phyloP scores from a whole-genome alignment of 1,139 yeast genomes.

The Diutina sp. region DNA sequence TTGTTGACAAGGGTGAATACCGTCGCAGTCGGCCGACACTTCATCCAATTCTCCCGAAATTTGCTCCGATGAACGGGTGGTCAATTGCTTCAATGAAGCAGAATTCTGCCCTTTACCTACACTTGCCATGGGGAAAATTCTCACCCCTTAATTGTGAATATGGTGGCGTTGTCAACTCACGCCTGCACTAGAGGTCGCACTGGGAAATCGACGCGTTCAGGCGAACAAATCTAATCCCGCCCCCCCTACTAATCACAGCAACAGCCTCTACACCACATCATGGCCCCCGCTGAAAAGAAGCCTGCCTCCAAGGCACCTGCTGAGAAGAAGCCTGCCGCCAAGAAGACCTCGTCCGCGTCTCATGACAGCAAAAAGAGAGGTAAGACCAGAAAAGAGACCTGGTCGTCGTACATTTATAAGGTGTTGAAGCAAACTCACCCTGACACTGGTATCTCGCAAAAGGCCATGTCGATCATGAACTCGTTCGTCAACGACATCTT shows the following conservation, averaged over 20 bases:
- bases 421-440: slow-evolving; percentile 98
- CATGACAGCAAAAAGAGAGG: slow-evolving; percentile 73
- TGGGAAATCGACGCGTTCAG: neutral
- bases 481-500: slow-evolving; percentile 94
- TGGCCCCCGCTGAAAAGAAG: slow-evolving; percentile 98
- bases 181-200: neutral
- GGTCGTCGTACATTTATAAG: slow-evolving; percentile 97
- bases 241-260: neutral
- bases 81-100: neutral
- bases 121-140: neutral
- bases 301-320: slow-evolving; percentile 99
- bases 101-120: neutral
- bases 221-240: neutral
- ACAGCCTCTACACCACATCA: slow-evolving; percentile 15
- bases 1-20: no score
- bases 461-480: slow-evolving; percentile 99
- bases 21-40: neutral
- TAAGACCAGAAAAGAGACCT: slow-evolving; percentile 97
- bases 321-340: slow-evolving; percentile 92
- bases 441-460: slow-evolving; percentile 98
- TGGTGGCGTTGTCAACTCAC: neutral
- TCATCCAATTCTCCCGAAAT: neutral
- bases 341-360: slow-evolving; percentile 64
- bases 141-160: neutral
- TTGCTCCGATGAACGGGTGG: neutral